Percentiles rank a stretch among this genome's conserved stretches.
phyloP scores from a whole-genome alignment of 345 rosid genomes.

The Nephelium lappaceum region DNA sequence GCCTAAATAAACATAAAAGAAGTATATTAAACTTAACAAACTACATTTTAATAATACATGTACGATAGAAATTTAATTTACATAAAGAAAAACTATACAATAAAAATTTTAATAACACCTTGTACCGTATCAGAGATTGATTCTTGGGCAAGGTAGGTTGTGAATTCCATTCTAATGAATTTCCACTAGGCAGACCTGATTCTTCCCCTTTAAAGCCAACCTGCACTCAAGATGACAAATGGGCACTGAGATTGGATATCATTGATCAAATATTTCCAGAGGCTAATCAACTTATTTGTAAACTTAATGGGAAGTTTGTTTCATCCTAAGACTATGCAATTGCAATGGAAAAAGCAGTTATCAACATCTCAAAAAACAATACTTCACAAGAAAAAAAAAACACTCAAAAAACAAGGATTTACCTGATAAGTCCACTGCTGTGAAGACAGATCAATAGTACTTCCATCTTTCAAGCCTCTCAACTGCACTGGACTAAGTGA shows the following conservation, averaged over 20 bases:
- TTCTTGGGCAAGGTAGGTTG: constrained; percentile 67
- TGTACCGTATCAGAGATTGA: constrained; percentile 90
- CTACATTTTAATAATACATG: neutral
- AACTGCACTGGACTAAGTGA: constrained; percentile 84
- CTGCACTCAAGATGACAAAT: constrained; percentile 38
- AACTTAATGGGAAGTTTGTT: neutral
- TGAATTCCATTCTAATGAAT: constrained; percentile 72
- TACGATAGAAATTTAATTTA: neutral
- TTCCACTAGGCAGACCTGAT: constrained; percentile 60
- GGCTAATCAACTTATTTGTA: neutral
- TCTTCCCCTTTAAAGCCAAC: constrained; percentile 92
- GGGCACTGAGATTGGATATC: constrained; percentile 3
- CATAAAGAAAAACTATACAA: neutral
- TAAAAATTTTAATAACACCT: constrained; percentile 46
- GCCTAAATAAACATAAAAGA: constrained; percentile 46
- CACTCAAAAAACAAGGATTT: constrained; percentile 6
- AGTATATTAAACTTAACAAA: neutral
- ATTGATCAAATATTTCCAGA: constrained; percentile 1
- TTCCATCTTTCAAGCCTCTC: constrained; percentile 56
- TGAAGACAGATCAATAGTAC: constrained; percentile 60
- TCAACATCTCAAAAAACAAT: neutral
- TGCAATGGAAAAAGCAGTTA: neutral
- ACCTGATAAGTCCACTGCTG: constrained; percentile 94
- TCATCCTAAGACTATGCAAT: neutral
- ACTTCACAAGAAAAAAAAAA: too few species aligned